These are phyloP conservation scores for Neurospora sp. DNA, from an alignment of 495 filamentous ascomycete species.

Conservation along the genomic window DNA sequence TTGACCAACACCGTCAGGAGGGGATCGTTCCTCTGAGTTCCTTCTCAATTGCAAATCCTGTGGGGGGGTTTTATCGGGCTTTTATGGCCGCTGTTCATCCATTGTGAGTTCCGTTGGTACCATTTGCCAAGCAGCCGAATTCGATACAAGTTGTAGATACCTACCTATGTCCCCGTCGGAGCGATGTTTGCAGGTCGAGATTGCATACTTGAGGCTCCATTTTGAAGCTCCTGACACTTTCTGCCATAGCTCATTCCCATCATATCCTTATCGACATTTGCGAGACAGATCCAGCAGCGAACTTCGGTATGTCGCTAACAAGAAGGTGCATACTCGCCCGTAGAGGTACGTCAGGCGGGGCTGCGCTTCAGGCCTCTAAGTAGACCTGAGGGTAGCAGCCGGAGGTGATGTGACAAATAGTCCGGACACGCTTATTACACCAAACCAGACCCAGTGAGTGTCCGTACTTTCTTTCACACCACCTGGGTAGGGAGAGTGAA, in stretches of 20 bases:
- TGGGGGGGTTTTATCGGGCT: not conserved
- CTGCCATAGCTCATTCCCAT: not conserved
- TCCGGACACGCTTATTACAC: too few species aligned
- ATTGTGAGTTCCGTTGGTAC: not conserved
- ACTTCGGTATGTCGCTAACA: not conserved
- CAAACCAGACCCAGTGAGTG: too few species aligned
- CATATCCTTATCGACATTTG: not conserved
- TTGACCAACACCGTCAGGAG: not conserved
- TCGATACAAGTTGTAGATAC: not conserved
- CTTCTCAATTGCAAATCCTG: not conserved
- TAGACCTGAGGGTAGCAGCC: not conserved
- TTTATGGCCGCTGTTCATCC: not conserved
- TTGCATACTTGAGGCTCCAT: not conserved
- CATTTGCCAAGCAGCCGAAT: not conserved
- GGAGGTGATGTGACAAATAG: too few species aligned
- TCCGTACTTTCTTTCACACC: too few species aligned
- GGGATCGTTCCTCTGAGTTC: not conserved
- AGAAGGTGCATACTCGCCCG: not conserved
- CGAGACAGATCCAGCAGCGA: not conserved
- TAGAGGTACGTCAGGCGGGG: not conserved
- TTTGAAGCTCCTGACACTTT: not conserved
- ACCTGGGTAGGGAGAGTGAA: not conserved
- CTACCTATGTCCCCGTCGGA: not conserved
- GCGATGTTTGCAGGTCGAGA: not conserved
- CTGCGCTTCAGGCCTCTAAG: not conserved